Conservation (phyloP, 805 yeast genomes). For the Starmerella asiatica region DNA sequence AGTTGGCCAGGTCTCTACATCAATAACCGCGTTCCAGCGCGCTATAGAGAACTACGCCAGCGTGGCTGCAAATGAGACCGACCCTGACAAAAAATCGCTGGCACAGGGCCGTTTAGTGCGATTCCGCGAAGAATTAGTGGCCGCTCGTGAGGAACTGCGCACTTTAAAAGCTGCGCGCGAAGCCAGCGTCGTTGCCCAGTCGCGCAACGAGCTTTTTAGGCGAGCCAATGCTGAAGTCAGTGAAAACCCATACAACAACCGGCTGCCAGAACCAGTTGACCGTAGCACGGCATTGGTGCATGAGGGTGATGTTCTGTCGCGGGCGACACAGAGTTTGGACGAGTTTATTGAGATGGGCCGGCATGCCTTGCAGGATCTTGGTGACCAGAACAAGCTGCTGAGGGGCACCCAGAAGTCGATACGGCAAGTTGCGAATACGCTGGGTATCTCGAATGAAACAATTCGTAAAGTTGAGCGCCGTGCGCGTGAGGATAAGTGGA, state of each 20-base stretch:
- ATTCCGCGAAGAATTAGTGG: conserved; percentile 35
- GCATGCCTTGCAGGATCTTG: conserved; percentile 68
- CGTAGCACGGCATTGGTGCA: conserved; percentile 53
- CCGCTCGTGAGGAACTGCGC: conserved; percentile 39
- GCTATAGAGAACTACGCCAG: conserved; percentile 59
- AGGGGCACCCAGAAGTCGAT: conserved; percentile 48
- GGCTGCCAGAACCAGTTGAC: conserved; percentile 7
- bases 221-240: conserved; percentile 26
- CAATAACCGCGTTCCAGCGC: conserved; percentile 58
- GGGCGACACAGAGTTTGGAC: conserved; percentile 74
- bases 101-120: conserved; percentile 47
- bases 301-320: conserved; percentile 44
- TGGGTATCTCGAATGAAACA: conserved; percentile 79
- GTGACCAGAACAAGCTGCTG: conserved; percentile 68
- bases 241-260: conserved; percentile 25
- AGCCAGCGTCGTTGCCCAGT: conserved; percentile 34
- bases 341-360: conserved; percentile 84
- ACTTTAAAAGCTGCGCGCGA: conserved; percentile 46
- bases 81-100: conserved; percentile 41
- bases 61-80: conserved; percentile 45
- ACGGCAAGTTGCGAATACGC: conserved; percentile 55
- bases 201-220: conserved; percentile 42
- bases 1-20: conserved; percentile 65
- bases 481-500: conserved; percentile 72
- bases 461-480: conserved; percentile 66